phyloP scores from a whole-genome alignment of 345 rosid genomes.

The Barbarea vulgaris region DNA sequence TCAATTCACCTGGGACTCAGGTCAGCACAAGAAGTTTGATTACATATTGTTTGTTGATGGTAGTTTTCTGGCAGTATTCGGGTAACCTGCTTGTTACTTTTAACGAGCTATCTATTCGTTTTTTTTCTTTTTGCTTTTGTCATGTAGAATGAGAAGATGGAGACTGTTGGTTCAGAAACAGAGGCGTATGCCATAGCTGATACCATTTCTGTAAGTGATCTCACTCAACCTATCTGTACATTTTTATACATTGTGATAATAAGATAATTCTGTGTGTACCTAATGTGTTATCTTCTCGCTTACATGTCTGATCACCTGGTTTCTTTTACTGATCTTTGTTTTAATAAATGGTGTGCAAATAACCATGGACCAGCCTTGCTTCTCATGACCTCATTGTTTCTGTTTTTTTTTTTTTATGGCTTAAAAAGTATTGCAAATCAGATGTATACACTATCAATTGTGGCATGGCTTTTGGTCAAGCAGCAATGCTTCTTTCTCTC shows the following conservation, averaged over 20 bases:
- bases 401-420: slow-evolving; percentile 29
- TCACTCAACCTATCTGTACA: background rate
- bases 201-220: slow-evolving; percentile 64
- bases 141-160: slow-evolving; percentile 77
- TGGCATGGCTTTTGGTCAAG: slow-evolving; percentile 94
- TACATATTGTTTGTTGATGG: background rate
- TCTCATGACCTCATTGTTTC: slow-evolving; percentile 5
- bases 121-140: slow-evolving; percentile 11
- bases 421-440: slow-evolving; percentile 64
- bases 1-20: slow-evolving; percentile 89
- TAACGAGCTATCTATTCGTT: background rate
- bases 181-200: slow-evolving; percentile 96
- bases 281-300: slow-evolving; percentile 4
- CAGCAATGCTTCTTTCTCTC: slow-evolving; percentile 86
- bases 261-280: background rate
- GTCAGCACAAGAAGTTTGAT: slow-evolving; percentile 41
- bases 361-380: slow-evolving; percentile 11
- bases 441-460: slow-evolving; percentile 74
- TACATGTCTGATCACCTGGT: background rate
- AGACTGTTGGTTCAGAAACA: slow-evolving; percentile 88
- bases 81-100: slow-evolving; percentile 10
- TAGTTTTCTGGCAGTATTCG: background rate
- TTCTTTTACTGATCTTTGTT: slow-evolving; percentile 17
- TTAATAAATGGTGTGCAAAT: background rate
- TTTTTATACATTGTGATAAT: background rate